phyloP scores from a whole-genome alignment of 306 rosid species.

The Quillaja saponaria region DNA sequence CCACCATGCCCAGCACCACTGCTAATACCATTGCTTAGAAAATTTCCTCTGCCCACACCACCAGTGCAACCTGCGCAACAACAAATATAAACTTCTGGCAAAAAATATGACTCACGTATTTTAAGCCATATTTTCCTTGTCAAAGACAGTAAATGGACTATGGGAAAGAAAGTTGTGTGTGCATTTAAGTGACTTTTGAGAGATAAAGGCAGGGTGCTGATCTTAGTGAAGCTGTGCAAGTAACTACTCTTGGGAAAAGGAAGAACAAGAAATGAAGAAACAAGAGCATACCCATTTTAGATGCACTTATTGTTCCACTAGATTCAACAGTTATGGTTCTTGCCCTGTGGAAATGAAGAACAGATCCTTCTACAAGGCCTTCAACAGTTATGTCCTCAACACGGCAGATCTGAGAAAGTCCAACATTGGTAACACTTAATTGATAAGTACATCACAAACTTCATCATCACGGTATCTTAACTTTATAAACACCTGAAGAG shows the following conservation, averaged over 20 bases:
- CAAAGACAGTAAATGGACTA: constrained; percentile 4
- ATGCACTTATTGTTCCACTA: constrained; percentile 78
- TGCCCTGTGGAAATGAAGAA: constrained; percentile 97
- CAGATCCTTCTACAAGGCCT: constrained; percentile 93
- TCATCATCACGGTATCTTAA: constrained; percentile 20
- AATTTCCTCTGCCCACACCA: constrained; percentile 77
- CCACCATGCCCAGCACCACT: constrained; percentile 99
- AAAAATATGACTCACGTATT: too few relatives aligned
- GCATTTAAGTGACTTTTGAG: too few relatives aligned
- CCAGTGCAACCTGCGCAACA: constrained; percentile 73
- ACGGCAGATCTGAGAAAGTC: constrained; percentile 76
- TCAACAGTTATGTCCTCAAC: constrained; percentile 86
- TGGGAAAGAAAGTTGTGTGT: too few relatives aligned
- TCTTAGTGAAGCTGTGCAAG: too few relatives aligned
- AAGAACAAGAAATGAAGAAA: too few relatives aligned
- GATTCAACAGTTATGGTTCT: constrained; percentile 74
- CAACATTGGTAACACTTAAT: constrained; percentile 33
- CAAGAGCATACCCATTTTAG: constrained; percentile 89
- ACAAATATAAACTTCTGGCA: too few relatives aligned
- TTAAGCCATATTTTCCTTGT: too few relatives aligned
- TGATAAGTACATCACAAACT: constrained; percentile 19
- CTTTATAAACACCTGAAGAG: constrained; percentile 72
- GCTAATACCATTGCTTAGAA: constrained; percentile 59
- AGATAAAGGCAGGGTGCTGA: too few relatives aligned
- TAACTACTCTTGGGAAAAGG: constrained; percentile 1